Evolutionary conservation across 2,329 filamentous ascomycete genomes (phyloP).

Genomic region (Fusarium caatingaense): DNA sequence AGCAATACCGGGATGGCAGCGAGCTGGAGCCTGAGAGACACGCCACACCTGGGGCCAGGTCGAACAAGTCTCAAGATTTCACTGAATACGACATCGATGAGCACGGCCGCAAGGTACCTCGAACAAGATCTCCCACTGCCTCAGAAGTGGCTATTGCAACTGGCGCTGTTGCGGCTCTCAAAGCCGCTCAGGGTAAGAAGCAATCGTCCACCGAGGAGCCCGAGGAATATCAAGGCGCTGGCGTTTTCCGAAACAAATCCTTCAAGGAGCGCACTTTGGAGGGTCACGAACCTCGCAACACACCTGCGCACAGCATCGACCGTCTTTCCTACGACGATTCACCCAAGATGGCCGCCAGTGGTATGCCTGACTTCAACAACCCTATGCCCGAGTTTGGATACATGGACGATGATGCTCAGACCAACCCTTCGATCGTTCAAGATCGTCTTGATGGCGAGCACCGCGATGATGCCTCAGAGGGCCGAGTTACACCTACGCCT

Average conservation of each 20-base stretch:
- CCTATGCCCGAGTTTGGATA: slow-evolving; percentile 84
- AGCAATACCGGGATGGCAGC: slow-evolving; percentile 56
- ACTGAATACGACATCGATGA: slow-evolving; percentile 69
- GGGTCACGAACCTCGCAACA: slow-evolving; percentile 65
- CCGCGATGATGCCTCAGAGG: slow-evolving; percentile 62
- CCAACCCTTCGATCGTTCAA: slow-evolving; percentile 86
- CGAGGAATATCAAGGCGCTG: slow-evolving; percentile 59
- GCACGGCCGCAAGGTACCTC: slow-evolving; percentile 66
- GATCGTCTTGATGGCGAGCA: slow-evolving; percentile 71
- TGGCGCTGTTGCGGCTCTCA: slow-evolving; percentile 65
- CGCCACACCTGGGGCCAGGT: slow-evolving; percentile 54
- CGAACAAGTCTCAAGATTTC: slow-evolving; percentile 59
- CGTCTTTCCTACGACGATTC: slow-evolving; percentile 64
- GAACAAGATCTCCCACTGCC: slow-evolving; percentile 62
- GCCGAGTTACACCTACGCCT: slow-evolving; percentile 63
- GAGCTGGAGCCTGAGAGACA: slow-evolving; percentile 55
- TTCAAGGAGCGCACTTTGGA: slow-evolving; percentile 74
- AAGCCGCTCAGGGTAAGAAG: slow-evolving; percentile 61
- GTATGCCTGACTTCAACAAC: slow-evolving; percentile 74
- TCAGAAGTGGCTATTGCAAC: slow-evolving; percentile 69
- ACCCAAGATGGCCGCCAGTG: slow-evolving; percentile 73
- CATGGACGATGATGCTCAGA: slow-evolving; percentile 74
- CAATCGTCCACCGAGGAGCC: slow-evolving; percentile 52
- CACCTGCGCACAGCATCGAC: slow-evolving; percentile 69
- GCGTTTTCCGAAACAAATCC: slow-evolving; percentile 70